phyloP scores from a whole-genome alignment of 108 stramenopile genomes.

The Skeletonema costatum region DNA sequence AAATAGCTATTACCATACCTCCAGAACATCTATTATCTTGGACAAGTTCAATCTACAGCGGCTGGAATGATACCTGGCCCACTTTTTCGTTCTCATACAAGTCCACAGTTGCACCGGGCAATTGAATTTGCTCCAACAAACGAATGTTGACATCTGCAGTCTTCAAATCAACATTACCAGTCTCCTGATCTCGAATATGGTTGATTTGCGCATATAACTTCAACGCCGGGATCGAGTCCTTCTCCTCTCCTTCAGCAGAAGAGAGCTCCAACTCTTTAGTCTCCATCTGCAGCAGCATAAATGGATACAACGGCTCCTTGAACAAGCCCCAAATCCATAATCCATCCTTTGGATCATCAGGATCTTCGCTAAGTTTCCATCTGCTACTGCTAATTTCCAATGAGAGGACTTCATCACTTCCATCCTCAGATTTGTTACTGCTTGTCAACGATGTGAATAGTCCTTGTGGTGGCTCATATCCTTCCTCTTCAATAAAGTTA shows the following conservation, averaged over 20 bases:
- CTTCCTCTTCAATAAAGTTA: slow-evolving; percentile 80
- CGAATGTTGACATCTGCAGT: slow-evolving; percentile 42
- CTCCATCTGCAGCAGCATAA: slow-evolving; percentile 79
- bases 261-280: slow-evolving; percentile 65
- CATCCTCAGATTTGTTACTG: slow-evolving; percentile 9
- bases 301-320: slow-evolving; percentile 91
- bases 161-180: slow-evolving; percentile 50
- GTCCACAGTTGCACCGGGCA: slow-evolving; percentile 77
- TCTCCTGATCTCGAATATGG: slow-evolving; percentile 68
- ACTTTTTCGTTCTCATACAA: slow-evolving; percentile 70
- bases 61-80: slow-evolving; percentile 65
- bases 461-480: slow-evolving; percentile 90
- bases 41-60: slow-evolving; percentile 7
- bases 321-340: slow-evolving; percentile 94
- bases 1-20: no score
- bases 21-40: neutral
- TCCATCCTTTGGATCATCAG: slow-evolving; percentile 84
- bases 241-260: slow-evolving; percentile 11
- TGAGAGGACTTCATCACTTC: slow-evolving; percentile 9
- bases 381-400: slow-evolving; percentile 57
- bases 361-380: slow-evolving; percentile 87
- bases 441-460: slow-evolving; percentile 36
- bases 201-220: slow-evolving; percentile 76
- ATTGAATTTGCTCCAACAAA: slow-evolving; percentile 53
- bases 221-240: slow-evolving; percentile 67